Base-by-base conservation (phyloP, 2,329 filamentous ascomycete species). In the Scytalidium sp. region DNA sequence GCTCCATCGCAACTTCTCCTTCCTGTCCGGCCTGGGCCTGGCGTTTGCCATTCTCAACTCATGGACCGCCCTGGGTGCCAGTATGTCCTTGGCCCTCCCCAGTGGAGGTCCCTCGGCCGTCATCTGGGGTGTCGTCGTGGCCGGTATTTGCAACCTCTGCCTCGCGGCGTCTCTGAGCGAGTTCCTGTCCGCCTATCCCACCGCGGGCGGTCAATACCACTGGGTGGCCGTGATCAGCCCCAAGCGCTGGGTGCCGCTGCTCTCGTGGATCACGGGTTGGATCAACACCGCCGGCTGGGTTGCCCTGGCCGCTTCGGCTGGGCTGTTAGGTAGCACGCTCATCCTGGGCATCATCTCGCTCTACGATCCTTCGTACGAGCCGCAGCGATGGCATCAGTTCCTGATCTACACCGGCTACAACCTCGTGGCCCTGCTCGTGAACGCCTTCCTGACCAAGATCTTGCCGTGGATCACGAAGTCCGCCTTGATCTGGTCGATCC, bases 81-180 rank as follows among this genome's bases (percentile, higher is more conserved):
- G 51, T 46, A 49, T 64, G 19, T 58, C 55, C 13, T 70, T 85
- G 4, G 80, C 82, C 19, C 71, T 92, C 25, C 85, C 87, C 1
- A 86, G 81, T 13, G 88, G 88, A 40, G 88, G 88, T 0, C 79
- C 84, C 19, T 82, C 79, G 7, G 79, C 84, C 50, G 84, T 91
- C 39, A 78, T 92, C 50, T 92, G 88, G 87, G 88, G 87, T 3
- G 67, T 86, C 73, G 46, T 76, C 78, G 2, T 76, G 79, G 52
- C 81, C 78, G 75, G 75, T 50, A 41, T 77, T 3, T 67, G 75
- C 27, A 74, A 76, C 5, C 60, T 82, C n/a, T 69, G 71, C 5
- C 75, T 83, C 7, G 79, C 78, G 3, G 75, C 79, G 47, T 76
- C 76, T 3, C 78, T 83, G 68, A 78, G 79, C 13, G 79, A 83